Conservation (phyloP, 129 eudicot genomes). For the Pseudognaphalium luteoalbum region DNA sequence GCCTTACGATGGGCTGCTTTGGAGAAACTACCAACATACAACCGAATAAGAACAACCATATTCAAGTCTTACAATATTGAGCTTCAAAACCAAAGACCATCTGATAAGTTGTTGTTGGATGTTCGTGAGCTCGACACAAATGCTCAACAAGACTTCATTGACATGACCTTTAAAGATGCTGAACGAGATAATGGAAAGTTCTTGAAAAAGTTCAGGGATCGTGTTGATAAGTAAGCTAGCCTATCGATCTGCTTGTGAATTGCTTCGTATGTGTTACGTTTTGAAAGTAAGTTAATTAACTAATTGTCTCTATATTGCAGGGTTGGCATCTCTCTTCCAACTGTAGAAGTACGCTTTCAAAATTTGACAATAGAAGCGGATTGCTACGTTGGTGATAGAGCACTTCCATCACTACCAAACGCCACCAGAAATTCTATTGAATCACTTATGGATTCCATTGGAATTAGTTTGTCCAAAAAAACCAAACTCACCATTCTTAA, state of each 20-base stretch:
- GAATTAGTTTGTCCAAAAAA: constrained; percentile 35
- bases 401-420: constrained; percentile 47
- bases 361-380: constrained; percentile 59
- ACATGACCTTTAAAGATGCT: constrained; percentile 48
- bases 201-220: constrained; percentile 45
- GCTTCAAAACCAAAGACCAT: constrained; percentile 5
- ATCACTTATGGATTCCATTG: constrained; percentile 25
- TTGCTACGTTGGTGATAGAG: constrained; percentile 55
- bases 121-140: constrained; percentile 25
- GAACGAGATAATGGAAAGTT: constrained; percentile 64
- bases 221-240: constrained; percentile 54
- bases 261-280: too few species aligned
- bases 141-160: constrained; percentile 44
- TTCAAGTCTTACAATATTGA: constrained; percentile 28
- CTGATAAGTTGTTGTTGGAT: constrained; percentile 35
- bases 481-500: constrained; percentile 46
- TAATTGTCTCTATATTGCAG: constrained; percentile 22
- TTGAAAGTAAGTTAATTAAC: too few species aligned
- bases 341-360: constrained; percentile 61
- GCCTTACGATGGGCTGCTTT: constrained; percentile 63
- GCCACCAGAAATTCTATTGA: constrained; percentile 20
- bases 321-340: constrained; percentile 70
- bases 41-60: constrained; percentile 44
- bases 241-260: too few species aligned
- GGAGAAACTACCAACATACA: constrained; percentile 52